Evolutionary conservation across 257 asterid genomes (phyloP).

Genomic region (Primulina eburnea): DNA sequence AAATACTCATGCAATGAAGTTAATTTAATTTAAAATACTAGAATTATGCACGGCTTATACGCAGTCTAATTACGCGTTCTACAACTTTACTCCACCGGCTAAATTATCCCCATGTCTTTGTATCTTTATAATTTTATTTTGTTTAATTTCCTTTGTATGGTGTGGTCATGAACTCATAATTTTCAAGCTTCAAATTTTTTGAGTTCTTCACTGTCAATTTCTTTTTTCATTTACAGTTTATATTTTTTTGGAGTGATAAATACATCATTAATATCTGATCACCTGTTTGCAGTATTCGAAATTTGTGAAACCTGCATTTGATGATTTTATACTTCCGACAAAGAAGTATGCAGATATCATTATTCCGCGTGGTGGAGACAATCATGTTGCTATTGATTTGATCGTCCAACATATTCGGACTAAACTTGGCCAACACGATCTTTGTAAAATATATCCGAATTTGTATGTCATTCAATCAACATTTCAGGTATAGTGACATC

Average conservation of each 20-base stretch:
- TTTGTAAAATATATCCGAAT: slow-evolving; percentile 96
- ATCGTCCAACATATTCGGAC: slow-evolving; percentile 97
- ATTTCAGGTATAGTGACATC: slow-evolving; percentile 68
- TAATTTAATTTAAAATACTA: too few relatives aligned
- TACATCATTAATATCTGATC: slow-evolving; percentile 23
- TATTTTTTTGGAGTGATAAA: slow-evolving; percentile 9
- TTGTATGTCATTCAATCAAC: slow-evolving; percentile 92
- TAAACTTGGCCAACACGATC: slow-evolving; percentile 98
- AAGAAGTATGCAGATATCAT: slow-evolving; percentile 96
- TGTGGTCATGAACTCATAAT: not conserved
- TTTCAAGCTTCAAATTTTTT: not conserved
- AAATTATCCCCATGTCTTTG: not conserved
- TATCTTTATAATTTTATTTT: too few relatives aligned
- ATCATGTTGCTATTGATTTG: slow-evolving; percentile 97
- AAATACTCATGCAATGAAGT: too few relatives aligned
- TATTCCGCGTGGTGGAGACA: slow-evolving; percentile 99
- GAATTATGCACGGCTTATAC: too few relatives aligned
- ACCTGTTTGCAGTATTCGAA: slow-evolving; percentile 80
- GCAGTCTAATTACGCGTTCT: too few relatives aligned
- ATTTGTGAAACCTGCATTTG: slow-evolving; percentile 99
- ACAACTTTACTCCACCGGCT: slow-evolving; percentile 1
- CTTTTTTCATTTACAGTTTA: slow-evolving; percentile 7
- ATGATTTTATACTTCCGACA: slow-evolving; percentile 95
- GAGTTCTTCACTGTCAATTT: not conserved
- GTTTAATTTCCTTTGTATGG: not conserved